These are phyloP conservation scores for Melampsora larici-populina DNA, from an alignment of 1,284 basidiomycete genomes.

Conservation along the genomic window DNA sequence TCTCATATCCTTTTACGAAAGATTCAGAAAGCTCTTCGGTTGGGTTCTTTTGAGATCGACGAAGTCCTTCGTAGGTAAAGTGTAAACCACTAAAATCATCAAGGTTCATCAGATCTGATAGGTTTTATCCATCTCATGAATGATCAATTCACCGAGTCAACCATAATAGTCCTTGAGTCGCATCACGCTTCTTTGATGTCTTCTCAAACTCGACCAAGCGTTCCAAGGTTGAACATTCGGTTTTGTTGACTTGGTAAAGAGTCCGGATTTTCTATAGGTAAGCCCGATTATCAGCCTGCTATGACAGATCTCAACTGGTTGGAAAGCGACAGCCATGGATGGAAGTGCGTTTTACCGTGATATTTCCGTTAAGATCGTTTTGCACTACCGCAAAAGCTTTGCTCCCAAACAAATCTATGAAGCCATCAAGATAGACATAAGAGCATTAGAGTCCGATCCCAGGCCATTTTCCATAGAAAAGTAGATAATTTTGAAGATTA, in stretches of 20 bases:
- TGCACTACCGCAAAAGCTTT: constrained; percentile 81
- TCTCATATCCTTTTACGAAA: constrained; percentile 80
- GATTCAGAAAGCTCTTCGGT: constrained; percentile 68
- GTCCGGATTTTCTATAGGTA: constrained; percentile 71
- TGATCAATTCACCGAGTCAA: constrained; percentile 61
- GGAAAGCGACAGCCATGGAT: not conserved
- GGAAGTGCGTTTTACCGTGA: constrained; percentile 55
- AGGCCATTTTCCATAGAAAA: not conserved
- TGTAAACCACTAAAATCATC: constrained; percentile 63
- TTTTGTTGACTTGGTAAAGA: constrained; percentile 68
- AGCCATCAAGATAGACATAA: not conserved
- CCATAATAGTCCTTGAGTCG: constrained; percentile 91
- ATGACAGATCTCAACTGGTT: not conserved
- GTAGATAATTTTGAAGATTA: not conserved
- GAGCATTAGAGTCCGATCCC: not conserved
- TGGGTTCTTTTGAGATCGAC: constrained; percentile 67
- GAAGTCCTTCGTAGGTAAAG: constrained; percentile 83
- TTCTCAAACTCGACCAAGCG: constrained; percentile 79
- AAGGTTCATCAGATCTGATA: not conserved
- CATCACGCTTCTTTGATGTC: constrained; percentile 75
- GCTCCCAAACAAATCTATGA: constrained; percentile 67
- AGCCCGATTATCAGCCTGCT: not conserved
- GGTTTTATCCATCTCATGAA: not conserved
- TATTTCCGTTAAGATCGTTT: constrained; percentile 86
- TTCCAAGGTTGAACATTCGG: constrained; percentile 74